Conservation (phyloP, 306 rosid genomes). For the Ormosia semicastrata region DNA sequence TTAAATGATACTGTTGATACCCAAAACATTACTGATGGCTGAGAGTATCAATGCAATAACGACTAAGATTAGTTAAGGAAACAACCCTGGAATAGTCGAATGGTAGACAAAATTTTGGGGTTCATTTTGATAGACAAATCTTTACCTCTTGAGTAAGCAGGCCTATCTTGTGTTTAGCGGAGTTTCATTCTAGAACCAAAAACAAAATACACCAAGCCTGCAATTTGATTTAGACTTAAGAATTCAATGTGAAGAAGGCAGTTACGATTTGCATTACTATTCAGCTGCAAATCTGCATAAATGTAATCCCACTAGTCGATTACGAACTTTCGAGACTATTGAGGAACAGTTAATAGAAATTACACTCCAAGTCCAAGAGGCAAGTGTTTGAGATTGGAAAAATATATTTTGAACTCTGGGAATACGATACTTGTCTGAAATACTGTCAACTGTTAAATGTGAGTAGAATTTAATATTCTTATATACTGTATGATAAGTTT, state of each 20-base stretch:
- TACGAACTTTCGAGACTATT: neutral
- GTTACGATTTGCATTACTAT: neutral
- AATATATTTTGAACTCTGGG: too few species aligned
- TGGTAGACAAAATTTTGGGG: neutral
- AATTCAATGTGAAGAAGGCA: neutral
- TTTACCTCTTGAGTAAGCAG: neutral
- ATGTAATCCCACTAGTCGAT: neutral
- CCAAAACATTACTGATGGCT: neutral
- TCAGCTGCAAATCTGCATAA: neutral
- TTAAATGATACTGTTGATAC: too few species aligned
- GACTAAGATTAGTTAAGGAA: neutral
- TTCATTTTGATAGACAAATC: neutral
- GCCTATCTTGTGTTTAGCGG: neutral
- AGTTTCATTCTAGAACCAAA: neutral
- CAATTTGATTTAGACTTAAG: neutral
- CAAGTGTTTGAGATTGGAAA: neutral
- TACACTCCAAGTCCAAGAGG: neutral
- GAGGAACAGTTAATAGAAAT: neutral
- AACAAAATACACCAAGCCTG: neutral
- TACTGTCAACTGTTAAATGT: too few species aligned
- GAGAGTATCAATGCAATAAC: neutral
- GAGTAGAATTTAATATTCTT: too few species aligned
- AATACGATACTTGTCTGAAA: too few species aligned
- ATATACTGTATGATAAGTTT: too few species aligned
- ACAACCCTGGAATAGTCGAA: neutral